Percentiles rank a stretch among this genome's conserved stretches.
Conservation (phyloP, 768 basidiomycete species). For the Lactarius trivialis region DNA sequence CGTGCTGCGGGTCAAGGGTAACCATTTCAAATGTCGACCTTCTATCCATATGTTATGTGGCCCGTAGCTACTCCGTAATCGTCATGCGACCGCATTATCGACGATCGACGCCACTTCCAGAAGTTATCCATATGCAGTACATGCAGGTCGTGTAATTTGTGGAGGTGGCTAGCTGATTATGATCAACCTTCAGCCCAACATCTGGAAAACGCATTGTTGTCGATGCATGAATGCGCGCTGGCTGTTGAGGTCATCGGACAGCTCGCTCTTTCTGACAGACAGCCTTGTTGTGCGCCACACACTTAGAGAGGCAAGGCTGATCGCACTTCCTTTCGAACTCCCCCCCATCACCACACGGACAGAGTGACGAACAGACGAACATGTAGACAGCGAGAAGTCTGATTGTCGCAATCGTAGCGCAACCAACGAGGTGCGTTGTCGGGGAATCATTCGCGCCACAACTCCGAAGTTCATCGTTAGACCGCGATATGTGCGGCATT, state of each 20-base stretch:
- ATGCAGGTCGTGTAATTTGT: background rate
- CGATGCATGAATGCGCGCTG: slow-evolving; percentile 1
- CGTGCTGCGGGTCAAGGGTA: background rate
- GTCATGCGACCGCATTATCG: slow-evolving; percentile 10
- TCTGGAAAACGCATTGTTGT: slow-evolving; percentile 12
- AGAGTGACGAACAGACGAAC: background rate
- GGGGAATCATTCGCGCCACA: slow-evolving; percentile 2
- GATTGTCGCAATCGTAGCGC: slow-evolving; percentile 3
- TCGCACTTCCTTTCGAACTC: background rate
- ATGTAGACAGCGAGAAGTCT: background rate
- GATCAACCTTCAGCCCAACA: slow-evolving; percentile 10
- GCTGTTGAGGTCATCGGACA: background rate
- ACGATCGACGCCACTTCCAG: slow-evolving; percentile 13
- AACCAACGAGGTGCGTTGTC: slow-evolving; percentile 7
- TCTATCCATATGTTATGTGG: background rate
- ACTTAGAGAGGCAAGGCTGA: background rate
- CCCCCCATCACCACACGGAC: background rate
- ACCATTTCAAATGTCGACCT: slow-evolving; percentile 2
- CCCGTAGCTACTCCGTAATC: background rate
- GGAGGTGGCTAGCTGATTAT: slow-evolving; percentile 10
- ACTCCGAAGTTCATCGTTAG: slow-evolving; percentile 3
- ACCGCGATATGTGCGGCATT: slow-evolving; percentile 9
- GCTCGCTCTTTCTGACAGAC: slow-evolving; percentile 1
- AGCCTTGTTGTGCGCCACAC: slow-evolving; percentile 4
- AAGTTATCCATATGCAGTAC: background rate